A percentile compares a stretch with the other conserved stretches of the same genome.
Evolutionary conservation across 768 basidiomycete genomes (phyloP).

Genomic region (Boletus rubropictus): DNA sequence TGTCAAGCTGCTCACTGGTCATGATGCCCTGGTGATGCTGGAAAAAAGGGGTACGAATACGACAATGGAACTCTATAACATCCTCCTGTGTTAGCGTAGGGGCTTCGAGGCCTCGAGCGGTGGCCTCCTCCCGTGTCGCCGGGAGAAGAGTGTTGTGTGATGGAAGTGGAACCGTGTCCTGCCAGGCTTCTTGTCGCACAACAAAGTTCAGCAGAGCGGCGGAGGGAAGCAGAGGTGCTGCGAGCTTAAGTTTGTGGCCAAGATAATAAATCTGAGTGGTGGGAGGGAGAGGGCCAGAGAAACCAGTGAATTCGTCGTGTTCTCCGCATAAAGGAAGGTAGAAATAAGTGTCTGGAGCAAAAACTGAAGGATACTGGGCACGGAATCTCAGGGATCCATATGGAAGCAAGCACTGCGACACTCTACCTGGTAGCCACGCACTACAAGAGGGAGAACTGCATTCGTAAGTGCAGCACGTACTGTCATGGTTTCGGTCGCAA

Average conservation of each 20-base stretch:
- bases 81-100: conserved; percentile 37
- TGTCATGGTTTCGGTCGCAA: conserved; percentile 26
- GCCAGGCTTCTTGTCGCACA: conserved; percentile 35
- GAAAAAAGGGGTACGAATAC: conserved; percentile 33
- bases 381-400: conserved; percentile 3
- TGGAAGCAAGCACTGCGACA: not conserved
- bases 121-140: conserved; percentile 32
- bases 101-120: conserved; percentile 22
- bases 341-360: conserved; percentile 42
- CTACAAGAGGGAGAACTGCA: conserved; percentile 36
- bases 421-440: conserved; percentile 38
- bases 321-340: conserved; percentile 35
- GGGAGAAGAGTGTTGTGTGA: conserved; percentile 24
- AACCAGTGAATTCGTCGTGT: conserved; percentile 18
- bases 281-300: conserved; percentile 32
- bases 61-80: conserved; percentile 34
- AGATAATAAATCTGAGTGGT: conserved; percentile 36
- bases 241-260: conserved; percentile 35
- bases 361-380: conserved; percentile 36
- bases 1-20: conserved; percentile 36
- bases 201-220: conserved; percentile 37
- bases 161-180: conserved; percentile 26
- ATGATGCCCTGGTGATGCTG: conserved; percentile 10
- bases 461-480: conserved; percentile 26
- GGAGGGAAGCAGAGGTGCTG: conserved; percentile 37